Percentiles rank a stretch among this genome's conserved stretches.
Conservation (phyloP, 2,329 filamentous ascomycete genomes). For the Chrysoporthe austroafricana region DNA sequence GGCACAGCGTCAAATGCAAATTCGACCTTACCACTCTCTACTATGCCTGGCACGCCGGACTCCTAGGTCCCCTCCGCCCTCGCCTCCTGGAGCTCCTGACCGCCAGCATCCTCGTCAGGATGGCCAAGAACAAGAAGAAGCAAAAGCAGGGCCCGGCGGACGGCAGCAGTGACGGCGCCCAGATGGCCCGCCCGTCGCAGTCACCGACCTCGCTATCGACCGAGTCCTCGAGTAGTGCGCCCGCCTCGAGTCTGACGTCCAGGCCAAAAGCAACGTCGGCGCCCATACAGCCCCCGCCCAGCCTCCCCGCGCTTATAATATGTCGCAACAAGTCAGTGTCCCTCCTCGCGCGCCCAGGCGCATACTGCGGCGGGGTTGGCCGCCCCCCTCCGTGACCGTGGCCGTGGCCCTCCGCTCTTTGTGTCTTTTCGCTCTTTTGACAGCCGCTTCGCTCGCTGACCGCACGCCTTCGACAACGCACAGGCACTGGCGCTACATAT, state of each 20-base stretch:
- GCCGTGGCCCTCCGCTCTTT: too few relatives aligned
- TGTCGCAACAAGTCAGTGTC: slow-evolving; percentile 70
- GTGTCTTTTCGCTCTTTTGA: slow-evolving; percentile 5
- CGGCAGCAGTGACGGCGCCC: slow-evolving; percentile 35
- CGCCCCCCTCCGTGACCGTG: background rate
- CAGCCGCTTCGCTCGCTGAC: slow-evolving; percentile 19
- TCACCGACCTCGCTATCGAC: background rate
- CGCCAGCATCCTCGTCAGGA: slow-evolving; percentile 31
- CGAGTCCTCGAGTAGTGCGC: slow-evolving; percentile 1
- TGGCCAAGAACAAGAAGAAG: slow-evolving; percentile 55
- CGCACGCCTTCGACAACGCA: background rate
- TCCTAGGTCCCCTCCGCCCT: background rate
- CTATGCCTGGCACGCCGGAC: background rate
- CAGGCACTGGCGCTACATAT: slow-evolving; percentile 86
- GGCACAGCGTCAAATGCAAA: background rate
- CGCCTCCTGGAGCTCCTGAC: background rate
- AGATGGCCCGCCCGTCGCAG: background rate
- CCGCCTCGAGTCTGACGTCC: slow-evolving; percentile 19
- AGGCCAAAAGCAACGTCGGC: slow-evolving; percentile 31
- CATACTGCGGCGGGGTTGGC: background rate
- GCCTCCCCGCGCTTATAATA: slow-evolving; percentile 59
- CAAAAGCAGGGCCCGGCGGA: slow-evolving; percentile 34
- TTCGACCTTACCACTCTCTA: slow-evolving; percentile 6
- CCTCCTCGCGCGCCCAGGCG: background rate
- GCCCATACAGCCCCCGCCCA: slow-evolving; percentile 34